These are phyloP conservation scores for Dichomitus squalens DNA, from an alignment of 1,284 basidiomycete genomes.

Conservation along the genomic window DNA sequence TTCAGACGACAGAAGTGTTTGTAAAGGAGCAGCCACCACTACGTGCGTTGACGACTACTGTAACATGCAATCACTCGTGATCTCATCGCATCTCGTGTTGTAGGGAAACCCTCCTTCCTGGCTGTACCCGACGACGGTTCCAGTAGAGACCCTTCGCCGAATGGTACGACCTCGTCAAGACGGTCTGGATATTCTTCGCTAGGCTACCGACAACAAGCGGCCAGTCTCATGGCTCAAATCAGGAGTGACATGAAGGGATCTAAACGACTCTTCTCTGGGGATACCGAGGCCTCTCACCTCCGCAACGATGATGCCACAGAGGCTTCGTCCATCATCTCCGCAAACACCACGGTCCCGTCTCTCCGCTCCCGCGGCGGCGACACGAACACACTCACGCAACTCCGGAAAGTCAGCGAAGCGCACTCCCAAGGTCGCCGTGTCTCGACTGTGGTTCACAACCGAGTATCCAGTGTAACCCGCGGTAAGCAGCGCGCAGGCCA, in stretches of 20 bases:
- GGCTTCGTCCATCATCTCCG: conserved; percentile 11
- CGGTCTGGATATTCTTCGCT: conserved; percentile 54
- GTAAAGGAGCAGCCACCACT: conserved; percentile 2
- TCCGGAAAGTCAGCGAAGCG: conserved; percentile 6
- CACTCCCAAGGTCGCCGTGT: conserved; percentile 10
- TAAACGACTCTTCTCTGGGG: conserved; percentile 69
- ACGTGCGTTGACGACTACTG: background rate
- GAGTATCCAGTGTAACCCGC: conserved; percentile 13
- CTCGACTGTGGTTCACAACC: conserved; percentile 1
- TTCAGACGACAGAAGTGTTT: conserved; percentile 3
- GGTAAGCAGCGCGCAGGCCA: conserved; percentile 25
- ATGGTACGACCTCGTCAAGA: conserved; percentile 29
- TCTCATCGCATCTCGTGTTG: background rate
- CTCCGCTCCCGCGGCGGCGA: conserved; percentile 16
- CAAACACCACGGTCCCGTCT: conserved; percentile 21
- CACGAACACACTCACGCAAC: background rate
- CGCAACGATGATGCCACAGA: conserved; percentile 19
- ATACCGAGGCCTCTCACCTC: conserved; percentile 53
- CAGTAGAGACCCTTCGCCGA: conserved; percentile 22
- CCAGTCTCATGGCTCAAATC: conserved; percentile 81
- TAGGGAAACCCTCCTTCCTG: conserved; percentile 19
- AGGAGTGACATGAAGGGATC: conserved; percentile 72
- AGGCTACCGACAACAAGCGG: conserved; percentile 74
- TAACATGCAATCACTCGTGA: background rate
- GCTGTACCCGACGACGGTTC: conserved; percentile 10